Conservation (phyloP, 1,284 basidiomycete species). For the Ceratobasidium theobromae region DNA sequence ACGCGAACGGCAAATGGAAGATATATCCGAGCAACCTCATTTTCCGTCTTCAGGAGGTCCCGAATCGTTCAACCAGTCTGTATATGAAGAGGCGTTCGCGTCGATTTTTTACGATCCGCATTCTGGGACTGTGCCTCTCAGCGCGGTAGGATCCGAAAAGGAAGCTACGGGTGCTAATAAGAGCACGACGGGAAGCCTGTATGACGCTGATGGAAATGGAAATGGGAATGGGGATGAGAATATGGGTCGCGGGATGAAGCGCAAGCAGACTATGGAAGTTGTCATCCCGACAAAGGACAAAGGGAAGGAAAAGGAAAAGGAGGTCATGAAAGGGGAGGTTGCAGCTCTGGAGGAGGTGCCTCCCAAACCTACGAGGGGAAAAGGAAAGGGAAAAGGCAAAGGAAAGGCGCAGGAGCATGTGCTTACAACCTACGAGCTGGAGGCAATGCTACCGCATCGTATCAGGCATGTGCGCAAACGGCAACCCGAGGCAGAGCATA, state of each 20-base stretch:
- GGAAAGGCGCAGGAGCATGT: not conserved
- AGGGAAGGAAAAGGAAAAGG: not conserved
- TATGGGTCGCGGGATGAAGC: not conserved
- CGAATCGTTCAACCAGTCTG: not conserved
- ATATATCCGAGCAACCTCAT: not conserved
- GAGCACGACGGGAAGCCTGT: not conserved
- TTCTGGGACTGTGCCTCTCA: not conserved
- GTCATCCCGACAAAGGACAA: slow-evolving; percentile 14
- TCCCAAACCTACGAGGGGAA: not conserved
- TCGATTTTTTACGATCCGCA: slow-evolving; percentile 9
- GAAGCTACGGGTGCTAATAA: not conserved
- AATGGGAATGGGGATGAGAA: not conserved
- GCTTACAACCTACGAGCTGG: slow-evolving; percentile 25
- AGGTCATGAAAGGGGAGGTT: not conserved
- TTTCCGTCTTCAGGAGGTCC: slow-evolving; percentile 14
- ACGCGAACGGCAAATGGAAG: no score
- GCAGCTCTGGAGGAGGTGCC: not conserved
- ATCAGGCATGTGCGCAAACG: slow-evolving; percentile 4
- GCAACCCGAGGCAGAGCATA: not conserved
- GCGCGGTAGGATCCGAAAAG: not conserved
- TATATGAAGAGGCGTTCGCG: slow-evolving; percentile 20
- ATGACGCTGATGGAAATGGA: slow-evolving; percentile 4
- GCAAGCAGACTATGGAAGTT: slow-evolving; percentile 18
- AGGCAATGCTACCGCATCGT: slow-evolving; percentile 22
- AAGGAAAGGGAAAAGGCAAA: not conserved